Conservation (phyloP, 2,329 filamentous ascomycete genomes). For the Hymenoscyphus fructigenus region DNA sequence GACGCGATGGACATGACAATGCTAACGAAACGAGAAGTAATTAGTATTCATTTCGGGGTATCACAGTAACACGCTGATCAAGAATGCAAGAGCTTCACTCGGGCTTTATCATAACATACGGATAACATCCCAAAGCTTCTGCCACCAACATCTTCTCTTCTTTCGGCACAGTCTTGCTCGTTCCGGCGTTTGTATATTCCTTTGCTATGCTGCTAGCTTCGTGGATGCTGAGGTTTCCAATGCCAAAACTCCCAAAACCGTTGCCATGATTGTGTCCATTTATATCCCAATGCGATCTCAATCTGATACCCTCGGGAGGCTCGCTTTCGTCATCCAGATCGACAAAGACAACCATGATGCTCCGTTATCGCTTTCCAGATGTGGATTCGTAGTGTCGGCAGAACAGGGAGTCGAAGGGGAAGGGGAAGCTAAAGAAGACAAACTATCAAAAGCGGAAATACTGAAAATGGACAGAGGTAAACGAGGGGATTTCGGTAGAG, state of each 20-base stretch:
- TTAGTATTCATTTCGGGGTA: slow-evolving; percentile 7
- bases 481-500: slow-evolving; percentile 22
- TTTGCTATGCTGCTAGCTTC: slow-evolving; percentile 10
- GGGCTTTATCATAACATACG: slow-evolving; percentile 48
- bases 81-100: slow-evolving; percentile 12
- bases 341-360: slow-evolving; percentile 36
- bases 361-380: slow-evolving; percentile 4
- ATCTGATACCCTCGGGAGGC: slow-evolving; percentile 27
- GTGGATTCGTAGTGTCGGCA: slow-evolving; percentile 4
- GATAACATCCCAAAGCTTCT: slow-evolving; percentile 65
- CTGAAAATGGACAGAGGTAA: slow-evolving; percentile 23
- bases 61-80: background rate
- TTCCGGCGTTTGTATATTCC: background rate
- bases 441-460: slow-evolving; percentile 6
- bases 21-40: slow-evolving; percentile 46
- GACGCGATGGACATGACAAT: slow-evolving; percentile 74
- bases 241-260: slow-evolving; percentile 18
- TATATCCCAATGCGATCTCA: slow-evolving; percentile 17
- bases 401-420: background rate
- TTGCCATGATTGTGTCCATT: slow-evolving; percentile 14
- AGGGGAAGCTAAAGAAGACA: background rate
- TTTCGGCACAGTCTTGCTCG: slow-evolving; percentile 25
- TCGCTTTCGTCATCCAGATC: slow-evolving; percentile 37
- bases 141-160: slow-evolving; percentile 60
- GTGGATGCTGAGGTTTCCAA: slow-evolving; percentile 12